These are phyloP conservation scores for Penicillium sp. DNA, from an alignment of 2,329 filamentous ascomycete genomes.

Conservation along the genomic window DNA sequence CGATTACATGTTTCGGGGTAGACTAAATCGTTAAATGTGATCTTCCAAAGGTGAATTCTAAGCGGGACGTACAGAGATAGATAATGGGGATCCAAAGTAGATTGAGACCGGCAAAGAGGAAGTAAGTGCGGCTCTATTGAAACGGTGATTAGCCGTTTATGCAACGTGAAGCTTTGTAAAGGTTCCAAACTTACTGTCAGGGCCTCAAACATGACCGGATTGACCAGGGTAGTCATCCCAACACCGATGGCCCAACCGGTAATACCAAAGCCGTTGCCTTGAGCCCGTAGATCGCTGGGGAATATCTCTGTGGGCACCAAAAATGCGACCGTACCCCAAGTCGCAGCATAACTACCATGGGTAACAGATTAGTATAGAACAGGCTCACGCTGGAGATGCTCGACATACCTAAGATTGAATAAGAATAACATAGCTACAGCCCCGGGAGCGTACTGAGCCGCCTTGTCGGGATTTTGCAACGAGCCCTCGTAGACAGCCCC, in stretches of 20 bases:
- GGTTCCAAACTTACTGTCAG: constrained; percentile 12
- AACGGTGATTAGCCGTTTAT: constrained; percentile 1
- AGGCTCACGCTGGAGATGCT: neutral
- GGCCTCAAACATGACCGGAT: constrained; percentile 44
- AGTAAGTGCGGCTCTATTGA: constrained; percentile 47
- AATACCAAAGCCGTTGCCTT: constrained; percentile 59
- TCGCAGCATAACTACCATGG: constrained; percentile 44
- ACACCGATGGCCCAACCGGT: constrained; percentile 60
- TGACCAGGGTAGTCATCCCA: constrained; percentile 55
- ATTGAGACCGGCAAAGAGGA: constrained; percentile 54
- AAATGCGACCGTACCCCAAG: constrained; percentile 53
- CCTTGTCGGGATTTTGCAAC: constrained; percentile 34
- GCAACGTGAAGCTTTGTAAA: neutral
- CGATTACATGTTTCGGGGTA: constrained; percentile 54
- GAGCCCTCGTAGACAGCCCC: constrained; percentile 47
- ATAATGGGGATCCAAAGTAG: constrained; percentile 52
- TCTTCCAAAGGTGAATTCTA: neutral
- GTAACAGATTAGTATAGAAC: neutral
- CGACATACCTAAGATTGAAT: constrained; percentile 28
- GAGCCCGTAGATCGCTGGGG: constrained; percentile 55
- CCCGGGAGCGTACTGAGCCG: constrained; percentile 43
- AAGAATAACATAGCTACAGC: constrained; percentile 51
- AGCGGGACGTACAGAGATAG: constrained; percentile 37
- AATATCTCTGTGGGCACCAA: constrained; percentile 57
- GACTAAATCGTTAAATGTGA: constrained; percentile 22